A percentile compares a stretch with the other conserved stretches of the same genome.
phyloP scores from a whole-genome alignment of 23 red algal genomes.

The Gracilariopsis chorda region DNA sequence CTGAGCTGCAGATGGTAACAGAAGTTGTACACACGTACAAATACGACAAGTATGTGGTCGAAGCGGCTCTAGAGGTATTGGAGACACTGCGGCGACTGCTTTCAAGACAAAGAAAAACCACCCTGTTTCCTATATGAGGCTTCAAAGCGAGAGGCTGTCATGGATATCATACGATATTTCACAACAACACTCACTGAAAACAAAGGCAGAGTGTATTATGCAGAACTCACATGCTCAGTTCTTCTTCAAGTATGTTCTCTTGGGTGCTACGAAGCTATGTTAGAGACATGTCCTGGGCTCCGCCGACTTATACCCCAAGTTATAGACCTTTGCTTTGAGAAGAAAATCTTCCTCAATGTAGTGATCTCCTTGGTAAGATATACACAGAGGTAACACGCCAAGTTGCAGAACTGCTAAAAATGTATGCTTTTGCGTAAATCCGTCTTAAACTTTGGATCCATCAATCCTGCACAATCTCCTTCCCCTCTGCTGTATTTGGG shows the following conservation, averaged over 20 bases:
- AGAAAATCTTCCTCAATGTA: background rate
- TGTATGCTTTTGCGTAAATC: too few species aligned
- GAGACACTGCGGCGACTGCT: background rate
- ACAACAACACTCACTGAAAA: background rate
- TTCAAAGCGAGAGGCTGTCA: background rate
- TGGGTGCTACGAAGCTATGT: background rate
- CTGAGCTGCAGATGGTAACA: background rate
- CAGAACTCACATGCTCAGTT: background rate
- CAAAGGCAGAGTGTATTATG: background rate
- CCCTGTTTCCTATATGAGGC: background rate
- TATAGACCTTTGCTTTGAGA: conserved; percentile 2
- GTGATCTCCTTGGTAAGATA: background rate
- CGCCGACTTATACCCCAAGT: background rate
- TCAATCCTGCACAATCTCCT: too few species aligned
- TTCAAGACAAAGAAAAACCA: background rate
- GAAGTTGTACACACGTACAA: background rate
- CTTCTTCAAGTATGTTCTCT: background rate
- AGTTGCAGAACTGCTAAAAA: too few species aligned
- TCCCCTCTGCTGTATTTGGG: too few species aligned
- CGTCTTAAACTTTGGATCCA: too few species aligned
- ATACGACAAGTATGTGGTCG: background rate
- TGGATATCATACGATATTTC: background rate
- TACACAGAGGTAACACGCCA: background rate
- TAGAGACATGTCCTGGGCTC: background rate
- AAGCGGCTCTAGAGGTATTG: background rate